A percentile compares a stretch with the other conserved stretches of the same genome.
Conservation (phyloP, 768 basidiomycete genomes). For the Phanerodontia chrysosporium region DNA sequence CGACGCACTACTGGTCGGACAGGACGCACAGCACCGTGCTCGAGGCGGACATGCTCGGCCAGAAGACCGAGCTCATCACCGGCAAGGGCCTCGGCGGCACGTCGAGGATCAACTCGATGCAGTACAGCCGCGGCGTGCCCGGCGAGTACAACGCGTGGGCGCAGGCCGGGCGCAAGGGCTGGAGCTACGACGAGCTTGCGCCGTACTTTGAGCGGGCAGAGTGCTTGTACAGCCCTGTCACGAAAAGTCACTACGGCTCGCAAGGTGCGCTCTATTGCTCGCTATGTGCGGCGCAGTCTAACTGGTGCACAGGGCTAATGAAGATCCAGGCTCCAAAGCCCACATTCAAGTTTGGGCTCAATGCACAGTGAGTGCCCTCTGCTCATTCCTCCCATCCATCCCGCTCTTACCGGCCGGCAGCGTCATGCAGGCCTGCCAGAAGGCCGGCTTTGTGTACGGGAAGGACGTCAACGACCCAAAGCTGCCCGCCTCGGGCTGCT, state of each 20-base stretch:
- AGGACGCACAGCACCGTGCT: slow-evolving; percentile 8
- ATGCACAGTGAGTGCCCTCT: not conserved
- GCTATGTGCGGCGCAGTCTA: not conserved
- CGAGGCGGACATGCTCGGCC: slow-evolving; percentile 4
- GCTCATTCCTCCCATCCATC: too few relatives aligned
- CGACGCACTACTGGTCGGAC: slow-evolving; percentile 17
- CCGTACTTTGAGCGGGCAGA: slow-evolving; percentile 26
- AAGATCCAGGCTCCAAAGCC: not conserved
- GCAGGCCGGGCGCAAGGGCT: slow-evolving; percentile 20
- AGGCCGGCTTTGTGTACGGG: not conserved
- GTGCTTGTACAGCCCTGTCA: not conserved
- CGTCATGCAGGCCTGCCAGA: not conserved
- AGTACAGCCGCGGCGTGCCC: slow-evolving; percentile 25
- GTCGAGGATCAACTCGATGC: slow-evolving; percentile 25
- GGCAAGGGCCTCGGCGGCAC: too few relatives aligned
- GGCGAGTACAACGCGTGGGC: slow-evolving; percentile 28
- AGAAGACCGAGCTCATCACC: slow-evolving; percentile 14
- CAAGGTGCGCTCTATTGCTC: not conserved
- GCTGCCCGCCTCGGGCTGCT: not conserved
- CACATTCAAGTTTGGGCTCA: not conserved
- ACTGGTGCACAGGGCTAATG: not conserved
- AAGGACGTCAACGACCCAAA: not conserved
- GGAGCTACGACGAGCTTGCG: slow-evolving; percentile 26
- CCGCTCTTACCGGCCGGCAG: not conserved
- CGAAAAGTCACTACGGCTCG: not conserved